Conservation (phyloP, 2,329 filamentous ascomycete genomes). For the Colletotrichum salicis region DNA sequence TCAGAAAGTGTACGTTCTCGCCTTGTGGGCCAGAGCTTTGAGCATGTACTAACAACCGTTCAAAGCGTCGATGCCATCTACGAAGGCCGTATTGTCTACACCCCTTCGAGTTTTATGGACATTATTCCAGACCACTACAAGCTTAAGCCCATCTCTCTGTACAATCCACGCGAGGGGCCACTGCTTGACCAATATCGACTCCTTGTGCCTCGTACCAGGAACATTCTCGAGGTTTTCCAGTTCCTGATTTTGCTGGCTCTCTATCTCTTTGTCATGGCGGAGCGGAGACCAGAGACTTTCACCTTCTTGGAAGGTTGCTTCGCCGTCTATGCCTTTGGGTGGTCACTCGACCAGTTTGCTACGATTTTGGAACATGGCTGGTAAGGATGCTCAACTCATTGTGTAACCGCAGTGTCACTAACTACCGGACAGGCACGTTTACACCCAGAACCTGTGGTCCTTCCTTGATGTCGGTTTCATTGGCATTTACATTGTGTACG, state of each 20-base stretch:
- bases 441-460: conserved; percentile 89
- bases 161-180: conserved; percentile 80
- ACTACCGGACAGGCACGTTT: conserved; percentile 71
- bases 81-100: conserved; percentile 82
- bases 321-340: conserved; percentile 78
- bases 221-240: conserved; percentile 78
- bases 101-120: conserved; percentile 82
- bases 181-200: conserved; percentile 87
- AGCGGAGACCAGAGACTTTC: conserved; percentile 68
- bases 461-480: conserved; percentile 85
- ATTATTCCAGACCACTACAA: conserved; percentile 90
- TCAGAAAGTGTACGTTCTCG: conserved; percentile 71
- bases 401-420: neutral
- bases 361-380: conserved; percentile 80
- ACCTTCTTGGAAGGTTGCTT: conserved; percentile 73
- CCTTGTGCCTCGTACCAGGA: conserved; percentile 82
- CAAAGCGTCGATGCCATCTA: conserved; percentile 79
- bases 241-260: conserved; percentile 76
- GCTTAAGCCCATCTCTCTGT: conserved; percentile 81
- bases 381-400: conserved; percentile 46
- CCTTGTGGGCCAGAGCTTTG: conserved; percentile 60
- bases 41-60: conserved; percentile 38
- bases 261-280: conserved; percentile 78
- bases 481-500: conserved; percentile 76
- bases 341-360: conserved; percentile 81